phyloP scores from a whole-genome alignment of 768 basidiomycete species.

The Tricholomella constricta region DNA sequence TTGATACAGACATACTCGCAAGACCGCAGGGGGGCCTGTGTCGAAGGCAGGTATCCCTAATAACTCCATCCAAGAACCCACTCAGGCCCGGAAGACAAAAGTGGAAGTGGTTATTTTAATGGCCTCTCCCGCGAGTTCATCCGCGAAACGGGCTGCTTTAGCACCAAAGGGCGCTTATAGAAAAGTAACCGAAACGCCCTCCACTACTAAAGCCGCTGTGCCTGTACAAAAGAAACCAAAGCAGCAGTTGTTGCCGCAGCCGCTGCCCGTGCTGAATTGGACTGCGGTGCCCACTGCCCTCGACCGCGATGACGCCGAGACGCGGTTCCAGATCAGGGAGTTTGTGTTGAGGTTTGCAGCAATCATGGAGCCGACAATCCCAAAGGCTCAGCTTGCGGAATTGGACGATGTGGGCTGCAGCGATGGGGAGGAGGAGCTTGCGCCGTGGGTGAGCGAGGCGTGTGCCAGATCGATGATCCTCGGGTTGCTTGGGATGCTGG shows the following conservation, averaged over 20 bases:
- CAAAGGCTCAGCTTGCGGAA: conserved; percentile 58
- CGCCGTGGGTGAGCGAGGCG: conserved; percentile 65
- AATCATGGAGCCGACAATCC: conserved; percentile 43
- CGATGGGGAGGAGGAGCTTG: conserved; percentile 39
- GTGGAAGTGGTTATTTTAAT: conserved; percentile 2
- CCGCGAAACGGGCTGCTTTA: too few species aligned
- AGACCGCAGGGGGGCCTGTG: not conserved
- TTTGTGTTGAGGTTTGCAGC: conserved; percentile 67
- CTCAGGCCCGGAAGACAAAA: not conserved
- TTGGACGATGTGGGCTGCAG: conserved; percentile 56
- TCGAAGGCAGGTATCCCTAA: not conserved
- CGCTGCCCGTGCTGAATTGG: conserved; percentile 57
- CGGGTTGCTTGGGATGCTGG: conserved; percentile 59
- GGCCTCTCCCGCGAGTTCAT: not conserved
- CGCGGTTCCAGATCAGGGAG: conserved; percentile 73
- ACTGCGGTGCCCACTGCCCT: conserved; percentile 45
- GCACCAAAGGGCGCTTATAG: not conserved
- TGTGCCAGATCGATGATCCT: conserved; percentile 66
- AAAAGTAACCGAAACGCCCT: not conserved
- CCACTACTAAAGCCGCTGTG: not conserved
- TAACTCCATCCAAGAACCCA: not conserved
- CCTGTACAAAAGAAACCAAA: conserved; percentile 18
- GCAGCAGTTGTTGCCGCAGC: conserved; percentile 32
- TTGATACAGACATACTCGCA: not conserved
- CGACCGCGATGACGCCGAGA: conserved; percentile 49